Evolutionary conservation across 2,329 filamentous ascomycete genomes (phyloP), one percentile per base, ranked within the genome.

Genomic region (Xylariomycetidae sp.): DNA sequence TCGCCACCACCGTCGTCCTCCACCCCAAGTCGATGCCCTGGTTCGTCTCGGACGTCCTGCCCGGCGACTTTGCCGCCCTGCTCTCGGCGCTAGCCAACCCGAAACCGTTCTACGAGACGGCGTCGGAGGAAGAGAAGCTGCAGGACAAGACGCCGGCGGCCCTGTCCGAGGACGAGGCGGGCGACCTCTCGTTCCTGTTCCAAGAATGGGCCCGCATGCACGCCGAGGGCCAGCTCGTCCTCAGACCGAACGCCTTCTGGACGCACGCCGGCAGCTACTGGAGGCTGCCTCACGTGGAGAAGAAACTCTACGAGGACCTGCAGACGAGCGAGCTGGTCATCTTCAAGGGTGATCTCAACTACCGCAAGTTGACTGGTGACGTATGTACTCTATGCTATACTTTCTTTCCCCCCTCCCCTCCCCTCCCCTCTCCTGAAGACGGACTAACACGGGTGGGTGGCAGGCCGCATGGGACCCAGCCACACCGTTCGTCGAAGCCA

Each of bases 331-430:
- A 95, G 58, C 69, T 98, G 13, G 87, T 95, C 10, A 80, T 98
- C 36, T 97, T 97, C 70, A 98, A 98, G 69, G 92, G 92, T 3
- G 92, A 98, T 57, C 59, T 98, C 48, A 98, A 98, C 65, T 98
- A 97, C 62, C 74, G 92, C 41, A 98, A 98, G 62, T 62, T 98
- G 46, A 88, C 84, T 18, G 85, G 79, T 30, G 92, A 98, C 69
- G 88, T 90, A 65, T 23, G 20, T 23, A 8, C 8, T 23, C 8
- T 23, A n/a, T n/a, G n/a, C n/a, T n/a, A n/a, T n/a, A 67, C 82
- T 68, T 14, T 14, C 5, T 16, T 19, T 25, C 3, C 20, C 16
- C n/a, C 18, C 9, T 19, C 4, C 17, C 14, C 22, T 17, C 23
- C 6, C n/a, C 13, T 12, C 13, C 4, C 4, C 9, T 30, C 16